A percentile compares a stretch with the other conserved stretches of the same genome.
These are phyloP conservation scores for Penicillium verhagenii DNA, from an alignment of 495 filamentous ascomycete species.

Conservation along the genomic window DNA sequence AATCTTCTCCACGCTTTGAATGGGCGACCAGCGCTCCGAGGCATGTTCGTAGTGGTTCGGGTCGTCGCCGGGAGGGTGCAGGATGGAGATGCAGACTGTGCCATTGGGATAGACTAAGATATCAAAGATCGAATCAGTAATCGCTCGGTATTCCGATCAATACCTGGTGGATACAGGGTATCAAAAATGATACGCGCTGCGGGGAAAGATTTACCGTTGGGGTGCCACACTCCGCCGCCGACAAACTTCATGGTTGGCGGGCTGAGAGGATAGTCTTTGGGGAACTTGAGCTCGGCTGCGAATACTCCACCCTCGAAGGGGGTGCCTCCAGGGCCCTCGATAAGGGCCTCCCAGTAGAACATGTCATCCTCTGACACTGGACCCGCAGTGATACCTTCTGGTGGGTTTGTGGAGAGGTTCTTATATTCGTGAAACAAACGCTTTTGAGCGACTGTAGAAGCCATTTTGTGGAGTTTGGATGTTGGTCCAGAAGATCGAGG, in stretches of 20 bases:
- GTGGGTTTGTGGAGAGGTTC: slow-evolving; percentile 75
- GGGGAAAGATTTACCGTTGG: slow-evolving; percentile 69
- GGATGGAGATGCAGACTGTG: slow-evolving; percentile 94
- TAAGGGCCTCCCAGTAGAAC: slow-evolving; percentile 94
- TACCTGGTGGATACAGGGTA: not conserved
- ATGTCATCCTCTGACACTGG: slow-evolving; percentile 94
- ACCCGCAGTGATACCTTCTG: slow-evolving; percentile 93
- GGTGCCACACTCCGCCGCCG: slow-evolving; percentile 86
- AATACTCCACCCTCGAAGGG: slow-evolving; percentile 96
- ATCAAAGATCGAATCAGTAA: not conserved
- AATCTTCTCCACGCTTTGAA: slow-evolving; percentile 98
- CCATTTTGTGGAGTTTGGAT: slow-evolving; percentile 16
- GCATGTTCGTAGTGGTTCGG: slow-evolving; percentile 98
- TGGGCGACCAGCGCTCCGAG: slow-evolving; percentile 91
- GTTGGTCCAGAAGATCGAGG: not conserved
- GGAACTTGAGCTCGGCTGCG: slow-evolving; percentile 90
- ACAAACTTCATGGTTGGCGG: slow-evolving; percentile 94
- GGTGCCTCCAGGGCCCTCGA: slow-evolving; percentile 91
- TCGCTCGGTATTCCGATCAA: not conserved
- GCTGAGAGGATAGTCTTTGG: slow-evolving; percentile 90
- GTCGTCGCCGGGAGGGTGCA: slow-evolving; percentile 97
- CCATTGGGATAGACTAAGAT: slow-evolving; percentile 82
- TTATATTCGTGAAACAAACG: slow-evolving; percentile 98
- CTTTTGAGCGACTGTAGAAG: slow-evolving; percentile 67
- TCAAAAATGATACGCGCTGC: not conserved